Conservation (phyloP, 2,329 filamentous ascomycete genomes). For the Fusarium domesticum region DNA sequence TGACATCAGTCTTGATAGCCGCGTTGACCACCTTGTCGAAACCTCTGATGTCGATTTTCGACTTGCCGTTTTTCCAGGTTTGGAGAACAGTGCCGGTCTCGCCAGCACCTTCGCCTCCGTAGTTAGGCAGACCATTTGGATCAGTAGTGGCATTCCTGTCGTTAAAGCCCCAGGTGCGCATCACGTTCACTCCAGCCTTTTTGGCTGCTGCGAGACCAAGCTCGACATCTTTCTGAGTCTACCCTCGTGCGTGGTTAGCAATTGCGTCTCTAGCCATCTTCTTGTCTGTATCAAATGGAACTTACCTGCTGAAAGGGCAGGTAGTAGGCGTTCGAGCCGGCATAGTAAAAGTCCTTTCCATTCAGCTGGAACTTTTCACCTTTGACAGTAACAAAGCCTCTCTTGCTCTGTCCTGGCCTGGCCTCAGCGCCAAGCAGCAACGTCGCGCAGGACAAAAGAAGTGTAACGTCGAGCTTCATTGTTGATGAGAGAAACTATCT, state of each 20-base stretch:
- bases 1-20: conserved; percentile 57
- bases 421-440: conserved; percentile 4
- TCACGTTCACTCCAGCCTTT: conserved; percentile 49
- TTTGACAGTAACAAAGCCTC: conserved; percentile 29
- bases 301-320: conserved; percentile 39
- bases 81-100: conserved; percentile 43
- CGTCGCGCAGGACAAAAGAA: conserved; percentile 1
- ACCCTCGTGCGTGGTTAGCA: conserved; percentile 17
- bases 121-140: conserved; percentile 2
- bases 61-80: conserved; percentile 43
- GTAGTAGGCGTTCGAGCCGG: conserved; percentile 57
- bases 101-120: neutral
- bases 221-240: neutral
- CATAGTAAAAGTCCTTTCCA: conserved; percentile 45
- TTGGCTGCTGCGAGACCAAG: neutral
- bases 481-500: no score
- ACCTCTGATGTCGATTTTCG: conserved; percentile 57
- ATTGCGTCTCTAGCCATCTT: conserved; percentile 46
- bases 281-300: conserved; percentile 54
- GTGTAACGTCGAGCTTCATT: conserved; percentile 5
- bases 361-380: conserved; percentile 40
- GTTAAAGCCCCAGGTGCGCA: conserved; percentile 61
- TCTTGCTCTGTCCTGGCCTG: conserved; percentile 1
- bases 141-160: conserved; percentile 45
- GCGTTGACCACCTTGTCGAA: conserved; percentile 61